Base-by-base conservation (phyloP, 2,329 filamentous ascomycete genomes). In the Chrysosphaeria jannelii region DNA sequence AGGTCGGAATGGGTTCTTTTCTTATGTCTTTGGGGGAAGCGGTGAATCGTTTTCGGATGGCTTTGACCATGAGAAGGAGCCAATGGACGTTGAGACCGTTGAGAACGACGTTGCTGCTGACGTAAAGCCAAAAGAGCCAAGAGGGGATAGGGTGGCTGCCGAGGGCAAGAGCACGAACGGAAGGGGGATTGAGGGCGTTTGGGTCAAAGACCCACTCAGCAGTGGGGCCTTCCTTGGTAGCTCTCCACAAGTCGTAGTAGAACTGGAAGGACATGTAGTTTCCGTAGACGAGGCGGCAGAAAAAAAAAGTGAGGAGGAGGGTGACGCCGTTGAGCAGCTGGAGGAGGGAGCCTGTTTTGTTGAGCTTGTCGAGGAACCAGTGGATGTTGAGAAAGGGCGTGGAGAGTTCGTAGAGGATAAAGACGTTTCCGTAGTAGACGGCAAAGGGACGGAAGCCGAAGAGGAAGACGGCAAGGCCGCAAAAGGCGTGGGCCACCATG, bases 291-390 rank as follows among this genome's bases (percentile, higher is more conserved):
- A 88, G 53, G 27, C 74, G 70, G 40, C 66, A 71, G 30, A 50
- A 57, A 45, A 79, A 78, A 44, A 85, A 85, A 22, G 58, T 72
- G 31, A 50, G 42, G 24, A 81, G 58, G 4, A 85, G 58, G 27
- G 59, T 37, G 29, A 78, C 51, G 34, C 74, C 74, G 36, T 85
- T 85, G 43, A 74, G 64, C 14, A 79, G 54, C 46, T 85, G 75
- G 13, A 61, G 43, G 25, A 50, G 53, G 11, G 66, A 64, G 17
- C 75, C 75, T 1, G 75, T 85, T 53, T 76, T 64, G 36, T 62
- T 57, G 28, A 81, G 49, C 48, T 88, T 88, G 45, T 88, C 75
- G 45, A 71, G 74, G 49, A 85, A 85, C 75, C 75, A 88, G 50
- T 88, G 75, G 39, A 81, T 58, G 40, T 88, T 88, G 27, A 85